These are phyloP conservation scores for Eucalyptus curtisii DNA, from an alignment of 345 rosid genomes.

Conservation along the genomic window DNA sequence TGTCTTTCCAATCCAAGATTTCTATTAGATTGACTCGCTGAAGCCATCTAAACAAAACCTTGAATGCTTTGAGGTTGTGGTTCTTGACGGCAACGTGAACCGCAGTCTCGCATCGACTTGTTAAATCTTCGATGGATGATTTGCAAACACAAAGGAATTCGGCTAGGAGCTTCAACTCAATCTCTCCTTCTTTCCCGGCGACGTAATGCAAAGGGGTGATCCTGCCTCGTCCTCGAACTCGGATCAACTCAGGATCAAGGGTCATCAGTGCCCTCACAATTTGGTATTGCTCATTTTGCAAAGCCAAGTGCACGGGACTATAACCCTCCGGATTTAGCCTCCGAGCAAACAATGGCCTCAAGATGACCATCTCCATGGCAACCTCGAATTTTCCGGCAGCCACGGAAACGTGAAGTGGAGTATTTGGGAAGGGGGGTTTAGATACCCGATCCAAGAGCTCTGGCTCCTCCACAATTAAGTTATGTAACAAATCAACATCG, in stretches of 20 bases:
- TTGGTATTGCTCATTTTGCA: not conserved
- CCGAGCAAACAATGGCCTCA: not conserved
- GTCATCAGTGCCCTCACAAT: not conserved
- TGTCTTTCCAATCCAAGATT: too few relatives aligned
- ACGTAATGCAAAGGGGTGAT: too few relatives aligned
- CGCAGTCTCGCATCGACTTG: too few relatives aligned
- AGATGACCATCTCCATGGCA: not conserved
- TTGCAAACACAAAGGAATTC: too few relatives aligned
- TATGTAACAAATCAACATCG: not conserved
- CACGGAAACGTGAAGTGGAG: not conserved
- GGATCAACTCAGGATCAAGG: too few relatives aligned
- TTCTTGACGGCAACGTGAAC: too few relatives aligned
- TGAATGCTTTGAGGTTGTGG: too few relatives aligned
- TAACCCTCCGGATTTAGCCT: not conserved
- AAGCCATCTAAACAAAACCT: too few relatives aligned
- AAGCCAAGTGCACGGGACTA: not conserved
- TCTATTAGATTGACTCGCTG: rapidly evolving
- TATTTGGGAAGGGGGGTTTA: not conserved
- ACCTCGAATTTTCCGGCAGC: rapidly evolving
- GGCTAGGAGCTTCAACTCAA: too few relatives aligned
- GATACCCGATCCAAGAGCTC: not conserved
- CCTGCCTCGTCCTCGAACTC: too few relatives aligned
- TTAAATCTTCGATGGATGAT: too few relatives aligned
- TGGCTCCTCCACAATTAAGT: rapidly evolving
- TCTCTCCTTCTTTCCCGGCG: too few relatives aligned